These are phyloP conservation scores for Penicillium crustosum DNA, from an alignment of 2,329 filamentous ascomycete genomes.

Conservation along the genomic window DNA sequence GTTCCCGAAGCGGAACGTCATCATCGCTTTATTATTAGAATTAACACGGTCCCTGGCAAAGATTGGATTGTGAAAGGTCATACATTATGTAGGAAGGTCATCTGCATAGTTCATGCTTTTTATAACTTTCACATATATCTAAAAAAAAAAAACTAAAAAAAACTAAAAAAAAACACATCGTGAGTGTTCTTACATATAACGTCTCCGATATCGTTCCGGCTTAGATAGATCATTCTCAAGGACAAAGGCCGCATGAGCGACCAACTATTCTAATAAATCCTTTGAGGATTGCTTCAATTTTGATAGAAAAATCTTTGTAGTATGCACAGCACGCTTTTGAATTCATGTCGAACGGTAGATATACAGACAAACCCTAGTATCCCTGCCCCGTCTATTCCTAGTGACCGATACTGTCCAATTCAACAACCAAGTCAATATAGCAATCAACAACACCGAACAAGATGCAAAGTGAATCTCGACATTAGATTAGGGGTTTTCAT, in stretches of 20 bases:
- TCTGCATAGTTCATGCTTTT: no score
- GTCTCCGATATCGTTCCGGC: no score
- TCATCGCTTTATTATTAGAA: slow-evolving; percentile 18
- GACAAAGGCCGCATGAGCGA: neutral
- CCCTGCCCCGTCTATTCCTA: slow-evolving; percentile 11
- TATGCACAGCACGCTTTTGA: slow-evolving; percentile 10
- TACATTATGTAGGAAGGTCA: no score
- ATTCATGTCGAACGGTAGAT: slow-evolving; percentile 9
- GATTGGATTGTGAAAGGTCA: neutral
- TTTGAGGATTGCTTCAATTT: neutral
- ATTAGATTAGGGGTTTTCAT: slow-evolving; percentile 19
- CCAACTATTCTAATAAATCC: neutral
- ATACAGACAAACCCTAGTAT: slow-evolving; percentile 14
- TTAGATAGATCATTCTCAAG: no score
- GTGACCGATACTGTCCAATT: neutral
- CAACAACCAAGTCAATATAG: slow-evolving; percentile 14
- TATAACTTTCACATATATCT: no score
- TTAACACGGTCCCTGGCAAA: neutral
- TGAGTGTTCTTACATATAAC: no score
- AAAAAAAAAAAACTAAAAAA: no score
- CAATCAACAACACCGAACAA: slow-evolving; percentile 14
- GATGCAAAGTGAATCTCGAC: slow-evolving; percentile 19
- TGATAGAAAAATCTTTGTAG: neutral
- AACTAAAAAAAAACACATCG: no score
- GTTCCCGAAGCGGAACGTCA: slow-evolving; percentile 24